Evolutionary conservation across 305 asterid genomes (phyloP), one percentile per base, ranked within the genome.

Genomic region (Solanum aculeatissimum): DNA sequence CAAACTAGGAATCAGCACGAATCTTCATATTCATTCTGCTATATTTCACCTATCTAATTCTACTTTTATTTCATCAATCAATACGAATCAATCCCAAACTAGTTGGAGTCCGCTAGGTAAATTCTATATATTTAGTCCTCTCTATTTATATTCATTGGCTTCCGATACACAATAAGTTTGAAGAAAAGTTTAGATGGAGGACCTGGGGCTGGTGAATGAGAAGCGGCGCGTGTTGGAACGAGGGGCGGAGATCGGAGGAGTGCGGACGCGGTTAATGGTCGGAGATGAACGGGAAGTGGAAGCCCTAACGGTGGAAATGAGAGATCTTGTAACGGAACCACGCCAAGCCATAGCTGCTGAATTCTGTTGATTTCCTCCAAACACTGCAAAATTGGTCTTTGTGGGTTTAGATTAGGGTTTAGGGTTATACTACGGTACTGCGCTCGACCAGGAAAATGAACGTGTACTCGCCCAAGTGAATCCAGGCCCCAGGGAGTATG

Each of bases 131-230:
- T 74, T 35, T 40, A 18, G 32, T 70, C 53, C 32, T n/a, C 55
- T 11, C 63, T 77, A 74, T 51, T 75, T 29, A 51, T 77, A 51
- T 51, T 1, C 45, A 49, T 27, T 77, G 32, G 11, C 43, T 75
- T 47, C 9, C 62, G 47, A 75, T 75, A 75, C 27, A 0, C 16
- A 49, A 74, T 47, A 47, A 25, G 57, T 72, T 8, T 8, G 9
- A 21, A 16, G n/a, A 49, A 49, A 1, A 3, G 40, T 5, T 8
- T 9, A 75, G 6, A 77, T 5, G 60, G 63, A 10, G 74, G 86
- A 93, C 99, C 99, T 96, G 80, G 97, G 95, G 89, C 90, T 91
- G 68, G 97, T 60, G 83, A 92, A 94, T 47, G 95, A 89, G 85
- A 91, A 80, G 88, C 99, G 94, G 89, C 95, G 93, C 68, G 97